phyloP scores from a whole-genome alignment of 1,139 yeast genomes.

The Casaregolazyma suthepensis region DNA sequence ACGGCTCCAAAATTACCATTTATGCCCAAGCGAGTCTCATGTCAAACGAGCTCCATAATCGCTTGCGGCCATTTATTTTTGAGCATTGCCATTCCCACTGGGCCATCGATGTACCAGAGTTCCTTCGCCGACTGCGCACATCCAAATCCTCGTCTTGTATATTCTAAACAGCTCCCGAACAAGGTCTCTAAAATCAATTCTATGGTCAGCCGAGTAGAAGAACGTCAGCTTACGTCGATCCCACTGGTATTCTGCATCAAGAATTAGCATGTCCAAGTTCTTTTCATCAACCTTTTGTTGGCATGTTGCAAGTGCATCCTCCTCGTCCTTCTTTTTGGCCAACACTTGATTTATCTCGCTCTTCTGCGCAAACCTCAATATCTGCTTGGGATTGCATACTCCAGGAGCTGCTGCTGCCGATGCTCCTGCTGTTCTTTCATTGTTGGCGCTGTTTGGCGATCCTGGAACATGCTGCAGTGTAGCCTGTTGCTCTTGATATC shows the following conservation, averaged over 20 bases:
- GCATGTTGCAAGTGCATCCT: constrained; percentile 57
- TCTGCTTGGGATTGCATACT: constrained; percentile 61
- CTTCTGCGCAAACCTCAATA: constrained; percentile 60
- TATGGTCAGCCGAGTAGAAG: constrained; percentile 72
- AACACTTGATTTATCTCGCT: constrained; percentile 56
- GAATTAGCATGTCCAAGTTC: constrained; percentile 42
- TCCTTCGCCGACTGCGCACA: constrained; percentile 61
- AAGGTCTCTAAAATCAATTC: constrained; percentile 88
- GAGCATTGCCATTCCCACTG: neutral
- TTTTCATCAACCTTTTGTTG: constrained; percentile 52
- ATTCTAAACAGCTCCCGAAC: constrained; percentile 88
- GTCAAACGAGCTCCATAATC: neutral
- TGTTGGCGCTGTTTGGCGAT: constrained; percentile 19
- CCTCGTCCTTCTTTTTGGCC: constrained; percentile 62
- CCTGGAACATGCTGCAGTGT: constrained; percentile 38
- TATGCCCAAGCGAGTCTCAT: neutral
- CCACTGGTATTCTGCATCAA: constrained; percentile 89
- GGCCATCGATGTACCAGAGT: neutral
- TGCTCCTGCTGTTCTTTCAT: constrained; percentile 12
- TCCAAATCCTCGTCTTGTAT: constrained; percentile 95
- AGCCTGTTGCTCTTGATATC: constrained; percentile 72
- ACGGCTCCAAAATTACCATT: neutral
- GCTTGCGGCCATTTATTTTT: neutral
- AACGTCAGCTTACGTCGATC: constrained; percentile 91
- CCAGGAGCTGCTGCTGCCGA: constrained; percentile 32